Percentiles rank a stretch among this genome's conserved stretches.
Evolutionary conservation across 139 green algal species (phyloP).

Genomic region (Nannochloris sp.): DNA sequence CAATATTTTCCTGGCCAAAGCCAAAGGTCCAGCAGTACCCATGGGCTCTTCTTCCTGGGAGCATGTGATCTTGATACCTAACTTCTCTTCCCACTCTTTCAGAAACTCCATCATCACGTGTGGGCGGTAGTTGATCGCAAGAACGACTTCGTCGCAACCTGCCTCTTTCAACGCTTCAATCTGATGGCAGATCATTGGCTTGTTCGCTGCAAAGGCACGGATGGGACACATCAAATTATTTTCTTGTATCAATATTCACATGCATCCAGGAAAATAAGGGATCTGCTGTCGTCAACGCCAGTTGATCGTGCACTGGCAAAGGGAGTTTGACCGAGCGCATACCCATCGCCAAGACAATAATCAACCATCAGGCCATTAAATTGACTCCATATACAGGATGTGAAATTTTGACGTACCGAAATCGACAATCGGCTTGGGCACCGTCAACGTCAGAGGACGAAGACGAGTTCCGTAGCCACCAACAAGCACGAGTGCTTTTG

Average conservation of each 20-base stretch:
- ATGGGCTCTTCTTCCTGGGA: slow-evolving; percentile 95
- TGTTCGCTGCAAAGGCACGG: slow-evolving; percentile 56
- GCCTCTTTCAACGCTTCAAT: slow-evolving; percentile 88
- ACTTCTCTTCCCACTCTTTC: slow-evolving; percentile 89
- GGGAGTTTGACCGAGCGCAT: too few species aligned
- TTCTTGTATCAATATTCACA: neutral
- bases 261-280: neutral
- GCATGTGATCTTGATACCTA: slow-evolving; percentile 89
- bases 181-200: slow-evolving; percentile 98
- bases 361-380: too few species aligned
- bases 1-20: slow-evolving; percentile 76
- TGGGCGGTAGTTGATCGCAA: slow-evolving; percentile 95
- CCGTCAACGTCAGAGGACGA: slow-evolving; percentile 64
- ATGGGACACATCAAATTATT: neutral
- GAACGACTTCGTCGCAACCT: slow-evolving; percentile 85
- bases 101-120: slow-evolving; percentile 93
- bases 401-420: slow-evolving; percentile 44
- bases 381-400: neutral
- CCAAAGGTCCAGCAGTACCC: slow-evolving; percentile 91
- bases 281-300: too few species aligned
- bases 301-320: too few species aligned
- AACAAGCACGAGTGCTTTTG: slow-evolving; percentile 82
- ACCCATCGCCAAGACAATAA: too few species aligned
- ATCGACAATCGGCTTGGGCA: slow-evolving; percentile 93
- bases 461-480: slow-evolving; percentile 80